phyloP scores from a whole-genome alignment of 305 asterid species.

The Rubia occidens region DNA sequence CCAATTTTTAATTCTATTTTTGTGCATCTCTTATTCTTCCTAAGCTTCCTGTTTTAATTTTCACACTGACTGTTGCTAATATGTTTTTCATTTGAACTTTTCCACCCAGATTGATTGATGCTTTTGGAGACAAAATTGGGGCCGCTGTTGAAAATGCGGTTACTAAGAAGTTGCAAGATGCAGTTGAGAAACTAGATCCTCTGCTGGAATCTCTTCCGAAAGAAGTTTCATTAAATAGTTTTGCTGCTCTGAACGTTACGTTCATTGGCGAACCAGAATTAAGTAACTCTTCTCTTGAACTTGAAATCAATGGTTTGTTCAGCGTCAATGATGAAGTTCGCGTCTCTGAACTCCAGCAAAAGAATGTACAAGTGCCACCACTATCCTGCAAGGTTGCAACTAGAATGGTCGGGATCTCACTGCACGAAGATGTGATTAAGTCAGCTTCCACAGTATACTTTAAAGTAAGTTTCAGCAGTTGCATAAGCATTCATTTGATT shows the following conservation, averaged over 20 bases:
- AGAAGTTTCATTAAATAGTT: constrained; percentile 47
- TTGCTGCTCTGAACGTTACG: constrained; percentile 56
- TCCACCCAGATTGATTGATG: constrained; percentile 52
- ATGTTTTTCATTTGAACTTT: not conserved
- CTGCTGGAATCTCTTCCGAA: constrained; percentile 62
- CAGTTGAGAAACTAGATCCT: constrained; percentile 43
- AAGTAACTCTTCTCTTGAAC: constrained; percentile 43
- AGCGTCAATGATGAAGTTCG: constrained; percentile 29
- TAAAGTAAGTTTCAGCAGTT: constrained; percentile 38
- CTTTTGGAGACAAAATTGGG: constrained; percentile 50
- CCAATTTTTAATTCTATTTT: not conserved
- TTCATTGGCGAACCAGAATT: constrained; percentile 54
- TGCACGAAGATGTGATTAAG: constrained; percentile 60
- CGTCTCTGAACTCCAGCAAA: constrained; percentile 23
- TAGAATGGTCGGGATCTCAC: constrained; percentile 60
- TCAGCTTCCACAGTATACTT: constrained; percentile 73
- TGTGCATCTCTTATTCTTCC: not conserved
- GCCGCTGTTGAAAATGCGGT: constrained; percentile 69
- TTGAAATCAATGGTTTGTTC: constrained; percentile 65
- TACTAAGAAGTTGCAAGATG: constrained; percentile 48
- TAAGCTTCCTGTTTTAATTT: not conserved
- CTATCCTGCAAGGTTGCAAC: constrained; percentile 35
- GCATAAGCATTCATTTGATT: not conserved
- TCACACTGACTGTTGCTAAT: not conserved
- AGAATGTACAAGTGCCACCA: constrained; percentile 28